Conservation (phyloP, 352 stramenopile genomes). For the Pythium sp. region DNA sequence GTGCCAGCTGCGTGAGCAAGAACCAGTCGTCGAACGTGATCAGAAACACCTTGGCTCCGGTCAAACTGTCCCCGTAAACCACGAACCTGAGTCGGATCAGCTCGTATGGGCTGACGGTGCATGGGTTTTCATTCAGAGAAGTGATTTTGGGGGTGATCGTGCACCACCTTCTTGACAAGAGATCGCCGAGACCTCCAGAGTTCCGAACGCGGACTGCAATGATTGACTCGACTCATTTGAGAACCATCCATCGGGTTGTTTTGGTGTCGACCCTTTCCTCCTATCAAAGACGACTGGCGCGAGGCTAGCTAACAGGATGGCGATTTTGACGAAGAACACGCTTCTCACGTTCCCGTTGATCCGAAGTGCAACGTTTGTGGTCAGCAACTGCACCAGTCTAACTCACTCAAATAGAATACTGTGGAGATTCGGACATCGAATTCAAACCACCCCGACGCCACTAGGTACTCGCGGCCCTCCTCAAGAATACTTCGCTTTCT, state of each 20-base stretch:
- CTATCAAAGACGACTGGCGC: neutral
- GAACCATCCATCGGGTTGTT: neutral
- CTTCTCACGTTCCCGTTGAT: neutral
- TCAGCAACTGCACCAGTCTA: neutral
- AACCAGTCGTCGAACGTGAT: neutral
- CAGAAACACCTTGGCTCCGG: neutral
- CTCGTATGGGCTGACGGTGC: neutral
- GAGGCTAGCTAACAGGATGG: neutral
- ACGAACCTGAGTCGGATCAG: neutral
- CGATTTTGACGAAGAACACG: neutral
- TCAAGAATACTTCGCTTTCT: no score
- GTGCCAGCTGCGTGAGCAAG: neutral
- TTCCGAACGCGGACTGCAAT: neutral
- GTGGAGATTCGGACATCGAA: neutral
- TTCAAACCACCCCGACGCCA: neutral
- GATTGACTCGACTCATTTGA: neutral
- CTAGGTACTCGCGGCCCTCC: neutral
- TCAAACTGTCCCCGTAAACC: neutral
- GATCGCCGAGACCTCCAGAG: neutral
- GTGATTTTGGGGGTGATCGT: neutral
- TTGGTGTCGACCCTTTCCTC: neutral
- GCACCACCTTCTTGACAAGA: neutral
- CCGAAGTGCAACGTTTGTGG: neutral
- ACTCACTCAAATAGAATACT: neutral
- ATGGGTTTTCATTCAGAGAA: neutral